Conservation (phyloP, 176 grass and related monocot species). For the Eleusine coracana region DNA sequence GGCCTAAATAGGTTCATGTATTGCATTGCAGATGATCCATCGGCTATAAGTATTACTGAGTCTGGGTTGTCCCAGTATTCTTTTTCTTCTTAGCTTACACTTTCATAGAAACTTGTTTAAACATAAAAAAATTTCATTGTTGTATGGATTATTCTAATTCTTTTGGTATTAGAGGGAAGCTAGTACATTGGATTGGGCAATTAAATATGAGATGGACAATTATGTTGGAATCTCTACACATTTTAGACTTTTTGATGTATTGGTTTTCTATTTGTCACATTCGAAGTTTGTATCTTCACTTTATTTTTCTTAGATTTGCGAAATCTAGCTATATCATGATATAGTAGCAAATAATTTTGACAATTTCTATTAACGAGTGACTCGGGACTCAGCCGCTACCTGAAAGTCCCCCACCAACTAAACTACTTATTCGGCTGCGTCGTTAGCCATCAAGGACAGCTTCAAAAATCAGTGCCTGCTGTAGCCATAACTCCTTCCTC, state of each 20-base stretch:
- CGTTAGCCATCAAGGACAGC: too few relatives aligned
- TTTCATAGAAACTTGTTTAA: slow-evolving; percentile 15
- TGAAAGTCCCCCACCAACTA: not conserved
- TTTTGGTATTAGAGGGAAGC: not conserved
- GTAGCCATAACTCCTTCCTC: too few relatives aligned
- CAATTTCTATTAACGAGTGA: not conserved
- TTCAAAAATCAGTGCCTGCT: too few relatives aligned
- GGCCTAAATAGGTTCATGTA: slow-evolving; percentile 22
- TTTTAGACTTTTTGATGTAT: not conserved
- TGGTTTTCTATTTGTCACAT: not conserved
- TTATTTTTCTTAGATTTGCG: not conserved
- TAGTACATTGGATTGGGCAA: not conserved
- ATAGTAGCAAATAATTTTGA: not conserved
- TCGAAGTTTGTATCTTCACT: not conserved
- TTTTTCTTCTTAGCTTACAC: slow-evolving; percentile 4
- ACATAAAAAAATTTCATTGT: not conserved
- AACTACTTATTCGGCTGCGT: too few relatives aligned
- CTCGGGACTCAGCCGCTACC: not conserved
- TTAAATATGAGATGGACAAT: not conserved
- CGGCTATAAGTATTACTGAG: slow-evolving; percentile 19
- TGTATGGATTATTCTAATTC: slow-evolving; percentile 12
- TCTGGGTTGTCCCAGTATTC: slow-evolving; percentile 9
- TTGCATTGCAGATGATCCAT: slow-evolving; percentile 24
- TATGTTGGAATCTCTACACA: not conserved
- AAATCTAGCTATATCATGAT: not conserved